Conservation (phyloP, 768 basidiomycete species). For the Boletellus ananiceps region DNA sequence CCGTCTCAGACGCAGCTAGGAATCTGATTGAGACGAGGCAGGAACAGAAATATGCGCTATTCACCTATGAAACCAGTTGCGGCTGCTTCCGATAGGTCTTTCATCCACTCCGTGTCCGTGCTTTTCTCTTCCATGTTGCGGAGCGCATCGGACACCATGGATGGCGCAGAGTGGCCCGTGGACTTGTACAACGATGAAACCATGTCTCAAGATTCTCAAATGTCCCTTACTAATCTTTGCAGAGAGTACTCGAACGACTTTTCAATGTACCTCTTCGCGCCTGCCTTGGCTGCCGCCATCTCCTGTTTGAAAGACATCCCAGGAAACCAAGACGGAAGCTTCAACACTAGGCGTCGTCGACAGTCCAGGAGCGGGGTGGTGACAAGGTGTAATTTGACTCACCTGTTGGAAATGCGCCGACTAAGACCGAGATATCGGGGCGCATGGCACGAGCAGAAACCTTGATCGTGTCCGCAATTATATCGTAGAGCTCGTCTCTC, state of each 20-base stretch:
- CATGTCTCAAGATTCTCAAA: not conserved
- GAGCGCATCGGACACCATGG: constrained; percentile 21
- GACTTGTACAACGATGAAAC: constrained; percentile 7
- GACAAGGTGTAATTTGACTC: not conserved
- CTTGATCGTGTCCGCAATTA: constrained; percentile 4
- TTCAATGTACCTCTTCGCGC: constrained; percentile 15
- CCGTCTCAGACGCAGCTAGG: constrained; percentile 21
- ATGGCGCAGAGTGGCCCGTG: constrained; percentile 5
- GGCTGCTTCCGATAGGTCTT: constrained; percentile 19
- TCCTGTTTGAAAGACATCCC: constrained; percentile 22
- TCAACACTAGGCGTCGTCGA: constrained; percentile 9
- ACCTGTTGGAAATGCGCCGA: constrained; percentile 16
- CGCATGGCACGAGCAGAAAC: constrained; percentile 11
- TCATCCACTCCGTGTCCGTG: constrained; percentile 2
- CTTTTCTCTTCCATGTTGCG: constrained; percentile 8
- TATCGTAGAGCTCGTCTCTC: constrained; percentile 14
- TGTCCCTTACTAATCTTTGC: constrained; percentile 13
- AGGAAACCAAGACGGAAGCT: constrained; percentile 22
- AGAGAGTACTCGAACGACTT: constrained; percentile 15
- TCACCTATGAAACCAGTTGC: constrained; percentile 21
- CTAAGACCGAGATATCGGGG: constrained; percentile 15
- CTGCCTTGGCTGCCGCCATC: constrained; percentile 13
- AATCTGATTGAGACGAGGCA: not conserved
- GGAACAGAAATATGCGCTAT: not conserved
- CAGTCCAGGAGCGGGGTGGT: not conserved